These are phyloP conservation scores for Coemansia sp. DNA, from an alignment of 192 early-diverging fungal species.

Conservation along the genomic window DNA sequence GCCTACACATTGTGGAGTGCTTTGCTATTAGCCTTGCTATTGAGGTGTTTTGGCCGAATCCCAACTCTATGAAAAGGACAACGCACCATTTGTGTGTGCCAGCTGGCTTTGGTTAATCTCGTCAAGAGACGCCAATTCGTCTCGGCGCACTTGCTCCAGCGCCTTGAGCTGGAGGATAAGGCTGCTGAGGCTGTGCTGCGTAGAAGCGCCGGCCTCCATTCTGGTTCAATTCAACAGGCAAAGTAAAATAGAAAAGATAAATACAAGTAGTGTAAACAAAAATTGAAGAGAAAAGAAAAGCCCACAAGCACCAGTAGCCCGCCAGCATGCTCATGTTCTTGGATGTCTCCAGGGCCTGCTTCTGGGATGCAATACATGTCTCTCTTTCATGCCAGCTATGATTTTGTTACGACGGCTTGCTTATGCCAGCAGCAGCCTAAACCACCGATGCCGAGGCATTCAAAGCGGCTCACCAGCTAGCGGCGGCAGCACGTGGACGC, in stretches of 20 bases:
- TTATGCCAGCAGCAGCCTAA: neutral
- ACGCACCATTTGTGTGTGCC: neutral
- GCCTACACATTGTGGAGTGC: neutral
- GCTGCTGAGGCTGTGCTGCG: neutral
- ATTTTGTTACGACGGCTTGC: neutral
- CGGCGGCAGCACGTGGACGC: neutral
- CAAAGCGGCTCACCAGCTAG: neutral
- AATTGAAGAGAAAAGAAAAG: neutral
- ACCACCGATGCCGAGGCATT: neutral
- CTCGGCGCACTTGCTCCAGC: conserved; percentile 14
- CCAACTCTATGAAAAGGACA: neutral
- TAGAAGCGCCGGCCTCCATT: conserved; percentile 3
- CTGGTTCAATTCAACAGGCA: neutral
- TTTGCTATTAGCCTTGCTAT: too few relatives aligned
- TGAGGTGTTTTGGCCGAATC: neutral
- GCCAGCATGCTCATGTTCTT: too few relatives aligned
- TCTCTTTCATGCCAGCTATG: neutral
- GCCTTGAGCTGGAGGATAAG: conserved; percentile 10
- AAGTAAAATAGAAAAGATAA: neutral
- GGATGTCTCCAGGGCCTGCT: too few relatives aligned
- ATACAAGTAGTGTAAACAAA: neutral
- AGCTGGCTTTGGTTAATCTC: conserved; percentile 7
- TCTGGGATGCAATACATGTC: too few relatives aligned
- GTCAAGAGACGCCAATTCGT: conserved; percentile 15
- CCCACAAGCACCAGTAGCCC: neutral